These are phyloP conservation scores for Erigeron canadensis DNA, from an alignment of 129 eudicot genomes.

Conservation along the genomic window DNA sequence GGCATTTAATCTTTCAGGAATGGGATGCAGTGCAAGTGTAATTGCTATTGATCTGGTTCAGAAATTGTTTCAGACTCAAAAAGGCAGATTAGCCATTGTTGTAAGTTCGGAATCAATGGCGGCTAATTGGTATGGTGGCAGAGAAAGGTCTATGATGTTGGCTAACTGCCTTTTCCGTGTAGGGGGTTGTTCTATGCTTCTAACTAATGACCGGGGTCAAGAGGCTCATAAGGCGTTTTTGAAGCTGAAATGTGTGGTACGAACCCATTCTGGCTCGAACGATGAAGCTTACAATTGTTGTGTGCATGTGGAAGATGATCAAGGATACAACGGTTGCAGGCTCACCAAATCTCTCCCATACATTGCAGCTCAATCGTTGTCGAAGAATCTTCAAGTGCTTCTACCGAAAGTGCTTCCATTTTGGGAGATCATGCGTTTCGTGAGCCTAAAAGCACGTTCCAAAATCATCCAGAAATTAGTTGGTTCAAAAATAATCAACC, in stretches of 20 bases:
- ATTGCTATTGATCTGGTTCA: conserved; percentile 47
- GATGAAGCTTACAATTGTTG: conserved; percentile 58
- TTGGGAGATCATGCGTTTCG: conserved; percentile 43
- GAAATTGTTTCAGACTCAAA: conserved; percentile 46
- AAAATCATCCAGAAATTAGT: not conserved
- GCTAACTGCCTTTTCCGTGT: conserved; percentile 56
- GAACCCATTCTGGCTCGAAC: conserved; percentile 47
- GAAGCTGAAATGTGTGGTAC: conserved; percentile 43
- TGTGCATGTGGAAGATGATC: conserved; percentile 48
- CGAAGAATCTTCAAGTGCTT: conserved; percentile 41
- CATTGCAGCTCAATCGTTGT: conserved; percentile 41
- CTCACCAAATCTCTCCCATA: conserved; percentile 45
- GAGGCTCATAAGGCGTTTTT: conserved; percentile 32
- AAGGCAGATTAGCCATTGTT: conserved; percentile 44
- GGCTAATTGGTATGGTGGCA: conserved; percentile 55
- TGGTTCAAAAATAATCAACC: not conserved
- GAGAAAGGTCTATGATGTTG: conserved; percentile 56
- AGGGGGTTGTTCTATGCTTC: conserved; percentile 60
- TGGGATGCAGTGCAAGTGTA: conserved; percentile 70
- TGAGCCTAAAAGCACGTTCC: not conserved
- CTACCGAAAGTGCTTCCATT: conserved; percentile 49
- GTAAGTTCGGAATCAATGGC: conserved; percentile 64
- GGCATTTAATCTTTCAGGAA: conserved; percentile 51
- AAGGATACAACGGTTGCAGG: conserved; percentile 41
- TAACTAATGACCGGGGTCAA: conserved; percentile 37